These are phyloP conservation scores for Phytophthora citricola DNA, from an alignment of 352 stramenopile genomes.

Conservation along the genomic window DNA sequence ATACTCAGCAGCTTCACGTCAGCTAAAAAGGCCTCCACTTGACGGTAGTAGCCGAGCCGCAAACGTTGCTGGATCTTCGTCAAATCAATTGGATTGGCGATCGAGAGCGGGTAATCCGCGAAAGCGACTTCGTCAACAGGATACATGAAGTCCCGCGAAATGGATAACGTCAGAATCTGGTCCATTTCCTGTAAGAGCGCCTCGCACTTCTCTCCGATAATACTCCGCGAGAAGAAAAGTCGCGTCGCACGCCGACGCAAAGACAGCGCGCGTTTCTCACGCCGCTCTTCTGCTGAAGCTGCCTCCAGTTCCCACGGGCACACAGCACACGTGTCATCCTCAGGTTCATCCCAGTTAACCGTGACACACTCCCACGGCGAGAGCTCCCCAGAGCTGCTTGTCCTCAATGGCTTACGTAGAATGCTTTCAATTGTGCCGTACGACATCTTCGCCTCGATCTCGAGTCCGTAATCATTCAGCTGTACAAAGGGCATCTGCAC, in stretches of 20 bases:
- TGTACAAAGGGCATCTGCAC: slow-evolving; percentile 81
- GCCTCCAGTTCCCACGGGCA: slow-evolving; percentile 86
- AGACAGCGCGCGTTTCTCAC: slow-evolving; percentile 54
- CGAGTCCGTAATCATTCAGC: slow-evolving; percentile 65
- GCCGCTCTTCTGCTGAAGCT: slow-evolving; percentile 33
- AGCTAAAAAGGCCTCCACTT: slow-evolving; percentile 82
- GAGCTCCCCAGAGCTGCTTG: slow-evolving; percentile 22
- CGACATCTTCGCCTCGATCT: slow-evolving; percentile 63
- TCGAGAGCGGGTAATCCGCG: slow-evolving; percentile 80
- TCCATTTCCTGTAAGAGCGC: slow-evolving; percentile 63
- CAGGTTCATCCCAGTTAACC: slow-evolving; percentile 74
- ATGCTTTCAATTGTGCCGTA: slow-evolving; percentile 68
- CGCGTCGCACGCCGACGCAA: slow-evolving; percentile 39
- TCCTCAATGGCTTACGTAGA: slow-evolving; percentile 33
- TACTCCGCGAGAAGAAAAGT: slow-evolving; percentile 58
- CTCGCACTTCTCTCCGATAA: slow-evolving; percentile 56
- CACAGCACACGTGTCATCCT: slow-evolving; percentile 72
- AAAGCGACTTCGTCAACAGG: slow-evolving; percentile 78
- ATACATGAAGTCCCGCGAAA: slow-evolving; percentile 83
- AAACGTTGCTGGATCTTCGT: slow-evolving; percentile 80
- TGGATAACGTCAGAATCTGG: slow-evolving; percentile 70
- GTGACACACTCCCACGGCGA: slow-evolving; percentile 83
- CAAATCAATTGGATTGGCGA: slow-evolving; percentile 88
- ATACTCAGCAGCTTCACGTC: slow-evolving; percentile 75
- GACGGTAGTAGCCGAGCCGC: slow-evolving; percentile 76